phyloP scores from a whole-genome alignment of 352 stramenopile species.

The Phytophthora hibernalis region DNA sequence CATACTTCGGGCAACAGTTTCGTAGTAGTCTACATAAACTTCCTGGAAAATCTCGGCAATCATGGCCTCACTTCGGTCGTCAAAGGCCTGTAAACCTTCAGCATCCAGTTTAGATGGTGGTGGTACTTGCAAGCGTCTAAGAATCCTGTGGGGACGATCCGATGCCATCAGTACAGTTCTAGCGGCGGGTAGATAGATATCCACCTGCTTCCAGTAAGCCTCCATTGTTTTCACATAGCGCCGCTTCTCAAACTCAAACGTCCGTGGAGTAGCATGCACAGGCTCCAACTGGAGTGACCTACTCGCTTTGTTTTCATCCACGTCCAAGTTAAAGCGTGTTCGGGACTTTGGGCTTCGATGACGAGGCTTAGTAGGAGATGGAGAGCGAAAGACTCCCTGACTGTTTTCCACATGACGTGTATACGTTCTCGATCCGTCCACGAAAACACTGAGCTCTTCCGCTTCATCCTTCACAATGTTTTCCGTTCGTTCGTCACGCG shows the following conservation, averaged over 20 bases:
- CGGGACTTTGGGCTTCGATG: constrained; percentile 35
- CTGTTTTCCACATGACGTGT: constrained; percentile 73
- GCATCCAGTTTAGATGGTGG: constrained; percentile 54
- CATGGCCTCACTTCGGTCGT: constrained; percentile 71
- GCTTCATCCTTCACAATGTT: constrained; percentile 6
- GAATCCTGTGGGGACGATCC: constrained; percentile 67
- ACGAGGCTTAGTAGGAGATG: constrained; percentile 54
- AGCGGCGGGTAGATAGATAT: constrained; percentile 57
- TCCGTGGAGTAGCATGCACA: constrained; percentile 62
- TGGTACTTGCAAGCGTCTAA: constrained; percentile 76
- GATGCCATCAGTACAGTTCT: constrained; percentile 68
- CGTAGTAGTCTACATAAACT: constrained; percentile 81
- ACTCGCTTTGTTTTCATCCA: constrained; percentile 37
- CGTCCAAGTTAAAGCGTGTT: constrained; percentile 52
- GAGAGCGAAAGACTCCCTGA: constrained; percentile 58
- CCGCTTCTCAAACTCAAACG: constrained; percentile 83
- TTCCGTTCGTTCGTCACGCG: constrained; percentile 24
- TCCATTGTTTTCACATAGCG: constrained; percentile 82
- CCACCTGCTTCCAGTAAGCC: constrained; percentile 87
- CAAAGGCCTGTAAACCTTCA: constrained; percentile 53
- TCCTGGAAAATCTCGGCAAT: constrained; percentile 82
- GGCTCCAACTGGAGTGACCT: constrained; percentile 51
- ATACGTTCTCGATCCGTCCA: constrained; percentile 64
- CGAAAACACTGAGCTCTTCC: constrained; percentile 56
- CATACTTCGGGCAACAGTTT: constrained; percentile 81